phyloP scores from a whole-genome alignment of 1,284 basidiomycete genomes.

The Kalmanozyma brasiliensis region DNA sequence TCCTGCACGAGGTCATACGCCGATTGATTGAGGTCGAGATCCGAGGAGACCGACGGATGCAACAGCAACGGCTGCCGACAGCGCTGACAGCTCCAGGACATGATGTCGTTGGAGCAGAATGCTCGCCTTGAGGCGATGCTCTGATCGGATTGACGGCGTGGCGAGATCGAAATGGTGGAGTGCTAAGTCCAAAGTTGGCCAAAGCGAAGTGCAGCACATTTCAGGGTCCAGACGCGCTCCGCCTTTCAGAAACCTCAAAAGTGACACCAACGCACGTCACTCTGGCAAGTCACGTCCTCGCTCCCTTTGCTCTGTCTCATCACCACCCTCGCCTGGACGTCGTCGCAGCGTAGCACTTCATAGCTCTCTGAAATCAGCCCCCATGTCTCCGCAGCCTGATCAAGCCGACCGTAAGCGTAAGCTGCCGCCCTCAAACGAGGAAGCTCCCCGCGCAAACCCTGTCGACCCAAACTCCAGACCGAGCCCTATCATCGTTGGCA shows the following conservation, averaged over 20 bases:
- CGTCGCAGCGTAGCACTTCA: too few relatives aligned
- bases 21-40: constrained; percentile 52
- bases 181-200: neutral
- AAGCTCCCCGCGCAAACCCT: too few relatives aligned
- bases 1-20: constrained; percentile 51
- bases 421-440: too few relatives aligned
- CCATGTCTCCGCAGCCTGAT: too few relatives aligned
- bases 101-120: constrained; percentile 1
- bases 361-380: too few relatives aligned
- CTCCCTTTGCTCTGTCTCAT: too few relatives aligned
- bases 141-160: neutral
- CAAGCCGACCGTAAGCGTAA: too few relatives aligned
- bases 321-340: too few relatives aligned
- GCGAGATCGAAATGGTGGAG: constrained; percentile 1
- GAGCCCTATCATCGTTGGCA: too few relatives aligned
- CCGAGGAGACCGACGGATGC: constrained; percentile 37
- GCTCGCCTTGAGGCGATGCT: neutral
- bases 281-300: too few relatives aligned
- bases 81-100: constrained; percentile 59
- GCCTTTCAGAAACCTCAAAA: neutral
- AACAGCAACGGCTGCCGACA: constrained; percentile 56
- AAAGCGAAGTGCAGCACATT: neutral
- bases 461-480: too few relatives aligned
- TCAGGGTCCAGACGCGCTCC: constrained; percentile 15
- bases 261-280: too few relatives aligned